Evolutionary conservation across 495 filamentous ascomycete genomes (phyloP).

Genomic region (Jackrogersella minutella): DNA sequence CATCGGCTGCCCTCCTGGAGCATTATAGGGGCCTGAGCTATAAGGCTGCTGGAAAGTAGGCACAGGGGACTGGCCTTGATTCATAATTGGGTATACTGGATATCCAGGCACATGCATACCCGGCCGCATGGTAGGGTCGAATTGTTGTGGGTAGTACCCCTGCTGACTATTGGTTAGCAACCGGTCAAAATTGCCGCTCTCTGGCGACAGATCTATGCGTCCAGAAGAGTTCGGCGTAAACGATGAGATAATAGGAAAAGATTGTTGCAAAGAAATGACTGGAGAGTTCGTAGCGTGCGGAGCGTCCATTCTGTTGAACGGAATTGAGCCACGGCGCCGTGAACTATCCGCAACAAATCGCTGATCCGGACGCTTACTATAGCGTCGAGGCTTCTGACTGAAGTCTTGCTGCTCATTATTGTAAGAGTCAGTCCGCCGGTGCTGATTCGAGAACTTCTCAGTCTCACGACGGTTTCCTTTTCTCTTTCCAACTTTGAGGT

Average conservation of each 20-base stretch:
- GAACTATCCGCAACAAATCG: constrained; percentile 31
- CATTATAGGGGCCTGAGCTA: constrained; percentile 58
- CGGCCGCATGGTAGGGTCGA: constrained; percentile 41
- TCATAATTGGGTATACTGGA: constrained; percentile 57
- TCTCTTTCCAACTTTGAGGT: constrained; percentile 50
- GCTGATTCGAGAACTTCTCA: constrained; percentile 54
- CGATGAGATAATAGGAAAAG: constrained; percentile 48
- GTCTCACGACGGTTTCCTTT: constrained; percentile 52
- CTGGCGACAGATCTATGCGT: constrained; percentile 69
- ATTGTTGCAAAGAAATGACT: constrained; percentile 41
- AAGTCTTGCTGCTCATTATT: constrained; percentile 43
- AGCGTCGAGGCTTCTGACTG: constrained; percentile 46
- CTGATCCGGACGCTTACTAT: constrained; percentile 53
- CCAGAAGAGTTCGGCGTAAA: constrained; percentile 35
- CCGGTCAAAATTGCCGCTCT: constrained; percentile 74
- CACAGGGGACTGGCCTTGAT: constrained; percentile 59
- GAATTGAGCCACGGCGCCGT: constrained; percentile 15
- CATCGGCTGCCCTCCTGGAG: constrained; percentile 70
- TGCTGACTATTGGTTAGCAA: constrained; percentile 72
- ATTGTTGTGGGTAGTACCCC: constrained; percentile 54
- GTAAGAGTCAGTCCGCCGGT: constrained; percentile 45
- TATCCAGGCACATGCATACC: constrained; percentile 49
- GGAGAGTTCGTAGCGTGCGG: constrained; percentile 35
- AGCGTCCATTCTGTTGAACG: constrained; percentile 23
- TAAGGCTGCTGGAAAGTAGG: constrained; percentile 61